Evolutionary conservation across 75 land plant genomes (phyloP), one percentile per base, ranked within the genome.

Genomic region (Sequoia sempervirens): DNA sequence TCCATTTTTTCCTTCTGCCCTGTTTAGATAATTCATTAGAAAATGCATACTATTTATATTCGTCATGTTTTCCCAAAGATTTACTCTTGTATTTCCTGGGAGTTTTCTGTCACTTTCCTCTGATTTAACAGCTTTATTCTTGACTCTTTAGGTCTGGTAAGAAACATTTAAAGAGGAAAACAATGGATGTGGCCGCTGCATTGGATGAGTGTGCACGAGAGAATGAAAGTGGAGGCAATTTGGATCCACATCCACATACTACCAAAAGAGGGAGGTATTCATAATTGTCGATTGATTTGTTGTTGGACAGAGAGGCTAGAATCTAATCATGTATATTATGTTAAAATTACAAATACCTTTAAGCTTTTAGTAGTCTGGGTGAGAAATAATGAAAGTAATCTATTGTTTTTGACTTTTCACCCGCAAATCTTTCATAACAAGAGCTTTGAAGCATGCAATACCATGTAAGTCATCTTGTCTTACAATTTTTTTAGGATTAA

Each of bases 141-240:
- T 78, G 50, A 10, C n/a, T 45, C 50, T 45, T 45, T n/a, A 78
- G 80, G 26, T 78, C 80, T 11, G 80, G 80, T 3, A 78, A 78
- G 80, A 78, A 45, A 45, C 32, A 78, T 78, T 78, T 78, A 13
- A 78, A 78, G 80, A 78, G 80, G 30, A 78, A 78, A 78, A 78
- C 80, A 26, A 78, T 45, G 80, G 80, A 78, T 28, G 41, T 78
- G 32, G 45, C 80, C 4, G 80, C 80, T 78, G 80, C 80, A 78
- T 78, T 78, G 80, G 80, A 78, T n/a, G 80, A 78, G 50, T 78
- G 80, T 40, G 80, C 80, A 23, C 40, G 14, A 11, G 80, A 78
- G 80, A 38, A 38, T 37, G 78, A 37, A 37, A n/a, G n/a, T 78
- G 80, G 46, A 78, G 40, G 26, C 20, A 40, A 38, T 78, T 78